phyloP scores from a whole-genome alignment of 768 basidiomycete genomes.

The Leucosporidium creatinivorum region DNA sequence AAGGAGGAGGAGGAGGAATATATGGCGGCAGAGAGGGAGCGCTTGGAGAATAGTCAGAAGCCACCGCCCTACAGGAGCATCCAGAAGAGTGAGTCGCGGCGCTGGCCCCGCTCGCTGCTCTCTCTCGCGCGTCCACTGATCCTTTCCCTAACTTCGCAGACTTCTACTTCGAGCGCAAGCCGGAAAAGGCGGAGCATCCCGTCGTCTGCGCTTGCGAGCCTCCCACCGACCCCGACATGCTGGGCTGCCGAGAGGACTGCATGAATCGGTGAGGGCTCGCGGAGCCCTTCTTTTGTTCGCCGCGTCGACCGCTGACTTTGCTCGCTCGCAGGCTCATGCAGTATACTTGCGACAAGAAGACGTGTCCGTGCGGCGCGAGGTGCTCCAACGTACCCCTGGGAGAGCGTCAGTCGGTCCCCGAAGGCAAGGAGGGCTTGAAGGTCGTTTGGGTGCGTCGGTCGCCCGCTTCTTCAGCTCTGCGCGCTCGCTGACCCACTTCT shows the following conservation, averaged over 20 bases:
- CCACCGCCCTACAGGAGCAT: conserved; percentile 15
- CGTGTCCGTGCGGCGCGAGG: conserved; percentile 21
- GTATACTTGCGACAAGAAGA: conserved; percentile 26
- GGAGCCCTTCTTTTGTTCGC: not conserved
- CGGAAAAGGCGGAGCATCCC: conserved; percentile 10
- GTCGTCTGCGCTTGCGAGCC: conserved; percentile 20
- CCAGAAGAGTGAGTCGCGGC: conserved; percentile 7
- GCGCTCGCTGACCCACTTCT: not conserved
- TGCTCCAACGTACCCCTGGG: conserved; percentile 22
- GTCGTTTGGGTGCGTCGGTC: conserved; percentile 26
- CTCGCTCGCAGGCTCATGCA: conserved; percentile 20
- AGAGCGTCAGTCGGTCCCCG: conserved; percentile 13
- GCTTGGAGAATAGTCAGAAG: conserved; percentile 11
- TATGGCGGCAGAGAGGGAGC: not conserved
- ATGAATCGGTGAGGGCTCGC: conserved; percentile 21
- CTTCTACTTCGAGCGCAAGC: conserved; percentile 19
- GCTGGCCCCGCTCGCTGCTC: not conserved
- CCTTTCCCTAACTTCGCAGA: conserved; percentile 1
- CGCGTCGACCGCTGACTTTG: no score
- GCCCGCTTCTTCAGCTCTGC: not conserved
- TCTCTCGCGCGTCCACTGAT: not conserved
- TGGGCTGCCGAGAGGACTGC: conserved; percentile 17
- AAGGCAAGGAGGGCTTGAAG: conserved; percentile 21
- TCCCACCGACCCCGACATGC: not conserved
- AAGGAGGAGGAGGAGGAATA: not conserved